Evolutionary conservation across 352 stramenopile genomes (phyloP), one percentile per base, ranked within the genome.

Genomic region (Phytophthora rubi): DNA sequence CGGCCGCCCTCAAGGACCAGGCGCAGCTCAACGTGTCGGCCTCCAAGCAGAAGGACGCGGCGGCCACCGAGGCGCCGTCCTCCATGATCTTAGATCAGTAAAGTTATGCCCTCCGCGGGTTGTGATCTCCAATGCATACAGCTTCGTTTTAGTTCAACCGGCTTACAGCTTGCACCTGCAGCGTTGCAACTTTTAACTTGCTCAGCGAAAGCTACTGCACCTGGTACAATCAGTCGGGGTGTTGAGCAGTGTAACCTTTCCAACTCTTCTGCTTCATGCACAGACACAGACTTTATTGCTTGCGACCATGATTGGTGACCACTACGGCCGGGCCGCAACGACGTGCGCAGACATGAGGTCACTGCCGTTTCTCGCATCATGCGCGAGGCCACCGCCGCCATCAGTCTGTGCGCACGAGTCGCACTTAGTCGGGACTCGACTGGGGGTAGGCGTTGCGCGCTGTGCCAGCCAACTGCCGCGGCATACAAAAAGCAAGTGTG

Each of bases 41-140:
- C 10, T 86, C 79, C 60, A 85, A 86, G 68, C 82, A 92, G 60
- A 93, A 91, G 76, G 76, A 84, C 45, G 76, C 71, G 23, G 76
- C 85, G 5, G 71, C 82, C 30, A 83, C 84, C 42, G 85, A 89
- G 66, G 68, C 62, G 58, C 70, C 82, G 23, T 92, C 85, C 58
- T 90, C 85, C 42, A 95, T 95, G 87, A 81, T 95, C 60, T 86
- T 95, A 82, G 87, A 95, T 85, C 82, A 95, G 76, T 95, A 95
- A 90, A 66, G 75, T 81, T 85, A 79, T 65, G 30, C 68, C 60
- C 59, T 8, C 10, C 21, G 48, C 15, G 44, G 67, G 54, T 70
- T 57, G 48, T 79, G 48, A 78, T 72, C 71, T 76, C 42, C 53
- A 80, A 81, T 79, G 63, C 68, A 80, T 74, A 65, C 30, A 74